Conservation (phyloP, 2,329 filamentous ascomycete genomes). For the Penicillium sp. region DNA sequence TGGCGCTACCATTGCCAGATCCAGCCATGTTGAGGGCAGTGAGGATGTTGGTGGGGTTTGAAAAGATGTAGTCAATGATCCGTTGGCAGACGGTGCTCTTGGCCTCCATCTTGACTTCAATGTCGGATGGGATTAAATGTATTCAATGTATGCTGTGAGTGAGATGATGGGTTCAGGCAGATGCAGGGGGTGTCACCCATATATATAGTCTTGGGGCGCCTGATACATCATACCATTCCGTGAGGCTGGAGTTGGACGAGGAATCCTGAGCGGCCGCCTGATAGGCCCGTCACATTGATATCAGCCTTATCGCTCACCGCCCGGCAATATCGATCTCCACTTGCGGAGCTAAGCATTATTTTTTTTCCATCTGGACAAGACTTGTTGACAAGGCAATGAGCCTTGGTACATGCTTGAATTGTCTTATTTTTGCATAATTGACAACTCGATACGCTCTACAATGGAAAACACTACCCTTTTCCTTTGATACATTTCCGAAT, state of each 20-base stretch:
- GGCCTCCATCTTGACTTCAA: background rate
- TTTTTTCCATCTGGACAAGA: background rate
- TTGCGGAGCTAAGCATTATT: background rate
- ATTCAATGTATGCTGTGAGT: too few relatives aligned
- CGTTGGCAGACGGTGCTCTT: background rate
- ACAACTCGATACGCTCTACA: background rate
- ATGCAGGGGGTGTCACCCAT: background rate
- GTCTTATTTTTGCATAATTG: background rate
- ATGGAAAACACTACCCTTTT: background rate
- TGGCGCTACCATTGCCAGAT: background rate
- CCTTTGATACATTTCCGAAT: background rate
- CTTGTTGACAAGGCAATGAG: background rate
- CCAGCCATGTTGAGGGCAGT: slow-evolving; percentile 5
- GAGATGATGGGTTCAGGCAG: background rate
- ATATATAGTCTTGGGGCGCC: background rate
- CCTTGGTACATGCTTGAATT: background rate
- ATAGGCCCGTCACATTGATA: background rate
- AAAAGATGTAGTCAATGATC: background rate
- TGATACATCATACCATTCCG: background rate
- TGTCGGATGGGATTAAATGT: background rate
- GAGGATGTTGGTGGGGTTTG: background rate
- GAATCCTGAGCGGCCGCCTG: background rate
- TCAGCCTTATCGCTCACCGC: background rate
- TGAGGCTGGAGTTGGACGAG: too few relatives aligned
- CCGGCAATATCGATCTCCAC: background rate